Evolutionary conservation across 2,329 filamentous ascomycete genomes (phyloP), one percentile per base, ranked within the genome.

Genomic region (Clarireedia paspali): DNA sequence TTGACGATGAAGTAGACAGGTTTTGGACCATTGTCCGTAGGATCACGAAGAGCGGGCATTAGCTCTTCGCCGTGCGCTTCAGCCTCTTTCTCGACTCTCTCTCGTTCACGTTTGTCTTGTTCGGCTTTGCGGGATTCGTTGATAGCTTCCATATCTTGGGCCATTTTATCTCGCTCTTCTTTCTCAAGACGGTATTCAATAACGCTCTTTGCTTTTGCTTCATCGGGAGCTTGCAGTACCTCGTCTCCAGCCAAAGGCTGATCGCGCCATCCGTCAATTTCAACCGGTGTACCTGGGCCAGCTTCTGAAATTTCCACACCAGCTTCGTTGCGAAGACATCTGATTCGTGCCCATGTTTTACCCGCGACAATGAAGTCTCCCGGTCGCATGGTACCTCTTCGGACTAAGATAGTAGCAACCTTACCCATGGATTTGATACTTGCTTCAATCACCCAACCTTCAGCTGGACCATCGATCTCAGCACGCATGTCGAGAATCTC

Each of bases 391-490:
- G 91, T 97, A 49, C 94, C 94, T 57, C 89, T 84, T 63, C 90
- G 88, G 53, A 99, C 85, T 5, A 99, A 83, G 1, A 96, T 81
- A 0, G 94, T 96, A 4, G 94, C 94, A 9, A 89, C 86, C 63
- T 89, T 89, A 40, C 94, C 94, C 40, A 85, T 81, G 17, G 83
- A 81, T 73, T 95, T 96, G 15, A 95, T 88, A 54, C 88, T 89
- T 42, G 89, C 90, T 74, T 99, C 94, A 5, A 99, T 80, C 17
- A 99, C 80, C 89, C 91, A 96, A 15, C 94, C 94, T 73, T 99
- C 94, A 6, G 87, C 89, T 68, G 82, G 80, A 20, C 90, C 88
- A 59, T 88, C 80, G 0, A 71, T 71, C 64, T 95, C 89, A 27
- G 92, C 89, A 47, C 92, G 86, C 66, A 95, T 87, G 64, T 99